These are phyloP conservation scores for Chamaecyparis obtusa DNA, from an alignment of 75 land plant species.

Conservation along the genomic window DNA sequence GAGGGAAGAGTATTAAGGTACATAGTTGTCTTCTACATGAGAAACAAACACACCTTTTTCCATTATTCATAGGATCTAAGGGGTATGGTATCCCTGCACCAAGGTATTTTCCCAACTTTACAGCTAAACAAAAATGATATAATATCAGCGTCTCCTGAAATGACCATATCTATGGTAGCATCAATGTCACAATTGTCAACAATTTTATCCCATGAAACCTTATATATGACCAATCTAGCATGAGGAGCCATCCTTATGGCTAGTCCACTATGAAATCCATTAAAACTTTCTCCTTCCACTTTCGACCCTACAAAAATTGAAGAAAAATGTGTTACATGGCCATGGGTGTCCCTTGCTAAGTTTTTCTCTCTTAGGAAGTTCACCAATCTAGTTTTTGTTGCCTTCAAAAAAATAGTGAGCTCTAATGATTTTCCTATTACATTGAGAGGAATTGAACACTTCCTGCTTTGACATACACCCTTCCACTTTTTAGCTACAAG, in stretches of 20 bases:
- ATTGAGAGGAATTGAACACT: slow-evolving; percentile 29
- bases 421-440: slow-evolving; percentile 43
- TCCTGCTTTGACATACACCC: slow-evolving; percentile 10
- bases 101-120: no score
- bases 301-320: slow-evolving; percentile 29
- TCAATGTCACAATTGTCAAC: no score
- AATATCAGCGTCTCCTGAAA: no score
- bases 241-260: no score
- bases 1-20: no score
- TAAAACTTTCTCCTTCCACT: not conserved
- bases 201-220: no score
- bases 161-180: no score
- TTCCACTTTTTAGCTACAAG: slow-evolving; percentile 22
- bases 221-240: slow-evolving; percentile 22
- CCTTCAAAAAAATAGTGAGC: slow-evolving; percentile 39
- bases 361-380: not conserved
- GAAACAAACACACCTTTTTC: no score
- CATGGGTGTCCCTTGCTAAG: slow-evolving; percentile 20
- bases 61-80: no score
- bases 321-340: slow-evolving; percentile 40
- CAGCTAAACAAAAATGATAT: no score
- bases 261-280: not conserved
- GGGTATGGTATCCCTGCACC: no score
- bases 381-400: slow-evolving; percentile 13
- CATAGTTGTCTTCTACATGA: no score